Base-by-base conservation (phyloP, 1,284 basidiomycete genomes). In the Pulchroboletus neoregius region DNA sequence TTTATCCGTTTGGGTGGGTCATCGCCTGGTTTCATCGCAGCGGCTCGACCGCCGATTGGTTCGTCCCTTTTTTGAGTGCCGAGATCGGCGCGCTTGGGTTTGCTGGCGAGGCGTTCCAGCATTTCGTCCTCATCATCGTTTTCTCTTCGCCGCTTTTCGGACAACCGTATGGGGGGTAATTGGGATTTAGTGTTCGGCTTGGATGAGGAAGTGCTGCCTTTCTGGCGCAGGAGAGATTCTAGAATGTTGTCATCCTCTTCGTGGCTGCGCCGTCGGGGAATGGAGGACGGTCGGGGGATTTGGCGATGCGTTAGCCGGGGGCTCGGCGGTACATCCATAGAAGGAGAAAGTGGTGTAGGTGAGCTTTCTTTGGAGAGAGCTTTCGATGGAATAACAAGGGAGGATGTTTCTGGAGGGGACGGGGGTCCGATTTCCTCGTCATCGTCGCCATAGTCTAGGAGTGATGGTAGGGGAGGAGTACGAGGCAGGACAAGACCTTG, bases 1-100 rank as follows among this genome's bases (percentile, higher is more conserved):
- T 87, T 88, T 59, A 91, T 78, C 68, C 87, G 87, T 70, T 84
- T 87, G 31, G 82, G 80, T 46, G 79, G 77, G 47, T 84, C 82
- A 58, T 84, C 82, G 8, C 74, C 73, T 11, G 68, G 65, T 65
- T 80, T 80, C 43, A 68, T 59, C 22, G 47, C 33, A 42, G 60
- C 47, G 49, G 58, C 61, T 31, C 63, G 61, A 46, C 54, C 60
- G 22, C 62, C 58, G 26, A 41, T 23, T 5, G 49, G 53, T 30
- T 55, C 58, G 24, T 57, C 57, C 26, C 54, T 57, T 59, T 73
- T 78, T 54, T 70, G 68, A 28, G 57, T 58, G 15, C 68, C 66
- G 22, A 67, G 58, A 51, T 76, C 74, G 12, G 65, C 64, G 46
- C 79, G 79, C 62, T 81, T 84, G 37, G 78, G 62, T 55, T 79